Evolutionary conservation across 148 eudicot genomes (phyloP), one percentile per base, ranked within the genome.

Genomic region (Silene uniflora): DNA sequence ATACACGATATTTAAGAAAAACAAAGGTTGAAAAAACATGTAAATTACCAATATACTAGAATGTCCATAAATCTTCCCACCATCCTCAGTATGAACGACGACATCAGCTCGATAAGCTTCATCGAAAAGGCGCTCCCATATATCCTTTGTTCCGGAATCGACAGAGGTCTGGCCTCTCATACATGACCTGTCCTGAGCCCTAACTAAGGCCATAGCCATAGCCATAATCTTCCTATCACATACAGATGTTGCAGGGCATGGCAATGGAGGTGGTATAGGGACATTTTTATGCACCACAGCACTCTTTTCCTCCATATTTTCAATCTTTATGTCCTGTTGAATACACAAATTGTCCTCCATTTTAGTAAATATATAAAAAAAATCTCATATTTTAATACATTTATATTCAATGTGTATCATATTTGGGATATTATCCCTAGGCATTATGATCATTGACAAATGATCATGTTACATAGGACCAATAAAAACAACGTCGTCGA

Each of bases 91-190:
- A 49, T 75, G 72, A 71, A 95, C 79, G 13, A 75, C 75, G 47
- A 95, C 96, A 80, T 95, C 97, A 29, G 97, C 92, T 79, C 91
- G 79, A 56, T 90, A 92, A 76, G 84, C 96, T 83, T 89, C 90
- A 70, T 95, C 93, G 32, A 89, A 95, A 69, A 95, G 88, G 27
- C 82, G 85, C 27, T 95, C 99, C 92, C 89, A 93, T 52, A 79
- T 62, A 67, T 81, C 85, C 73, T 78, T 83, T 35, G 87, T 82
- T 29, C 80, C 80, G 1, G 78, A 78, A 39, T 77, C 72, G 55
- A 72, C 81, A 44, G 56, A 73, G 64, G 54, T 72, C 63, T 80
- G 59, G n/a, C 79, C 76, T 73, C 73, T 76, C 4, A 3, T 32
- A 32, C 35, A 70, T 46, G 75, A 71, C 18, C 46, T 71, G 19